Evolutionary conservation across 805 yeast species (phyloP), one percentile per base, ranked within the genome.

Genomic region (Metschnikowia colocasiae): DNA sequence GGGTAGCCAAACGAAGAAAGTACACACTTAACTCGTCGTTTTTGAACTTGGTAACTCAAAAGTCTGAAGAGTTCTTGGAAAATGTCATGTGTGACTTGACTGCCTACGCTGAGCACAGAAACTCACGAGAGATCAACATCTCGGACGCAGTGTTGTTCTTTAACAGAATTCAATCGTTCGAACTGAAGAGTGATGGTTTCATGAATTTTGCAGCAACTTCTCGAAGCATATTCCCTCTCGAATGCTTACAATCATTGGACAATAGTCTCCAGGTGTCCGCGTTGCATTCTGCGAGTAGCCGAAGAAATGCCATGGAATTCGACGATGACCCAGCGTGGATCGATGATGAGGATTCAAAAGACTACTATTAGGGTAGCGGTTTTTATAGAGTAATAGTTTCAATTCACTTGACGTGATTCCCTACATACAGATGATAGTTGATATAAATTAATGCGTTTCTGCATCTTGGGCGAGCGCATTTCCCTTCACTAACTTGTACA

Each of bases 401-500:
- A 29, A 27, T 16, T 18, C 27, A 22, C 19, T n/a, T 22, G 18
- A 10, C n/a, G n/a, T n/a, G 23, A 22, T 35, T 16, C 15, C 9
- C 40, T 39, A 39, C 29, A 9, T 39, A 39, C 42, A 39, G 19
- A 20, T 39, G 6, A 8, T 2, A 2, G 5, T 19, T 27, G 10
- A 20, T 18, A 20, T 15, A 19, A 12, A 29, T 20, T 18, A 39
- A 39, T 4, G 31, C 7, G 7, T 4, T 18, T 29, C n/a, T 18
- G 18, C 18, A 9, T 18, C 15, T 31, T 22, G 27, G 15, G 30
- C 43, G n/a, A 20, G 46, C 18, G 45, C 50, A n/a, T 42, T 60
- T 18, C 65, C 61, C 46, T 63, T 69, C 6, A 75, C 75, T 46
- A 85, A 62, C 51, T 82, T 73, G 60, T 83, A 87, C 40, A 91